Percentiles rank a stretch among this genome's conserved stretches.
These are phyloP conservation scores for Lithospermum erythrorhizon DNA, from an alignment of 257 asterid species.

Conservation along the genomic window DNA sequence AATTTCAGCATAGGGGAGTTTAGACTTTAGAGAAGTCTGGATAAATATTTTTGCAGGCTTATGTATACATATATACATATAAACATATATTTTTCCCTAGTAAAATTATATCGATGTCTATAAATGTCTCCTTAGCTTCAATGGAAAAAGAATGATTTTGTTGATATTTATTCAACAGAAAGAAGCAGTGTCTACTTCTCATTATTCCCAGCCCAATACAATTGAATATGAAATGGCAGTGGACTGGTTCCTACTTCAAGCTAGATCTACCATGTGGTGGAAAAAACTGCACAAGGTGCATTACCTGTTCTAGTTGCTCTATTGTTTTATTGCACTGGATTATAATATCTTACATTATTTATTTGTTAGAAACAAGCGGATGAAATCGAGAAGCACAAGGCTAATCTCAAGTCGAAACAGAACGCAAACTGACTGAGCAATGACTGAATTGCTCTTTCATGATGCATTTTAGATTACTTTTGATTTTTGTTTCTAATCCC, in stretches of 20 bases:
- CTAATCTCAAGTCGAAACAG: background rate
- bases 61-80: too few species aligned
- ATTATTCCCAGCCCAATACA: slow-evolving; percentile 78
- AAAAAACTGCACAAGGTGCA: slow-evolving; percentile 47
- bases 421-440: background rate
- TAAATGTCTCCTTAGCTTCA: too few species aligned
- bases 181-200: slow-evolving; percentile 77
- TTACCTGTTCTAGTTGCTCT: background rate
- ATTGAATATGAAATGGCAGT: slow-evolving; percentile 74
- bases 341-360: background rate
- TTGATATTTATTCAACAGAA: slow-evolving; percentile 30
- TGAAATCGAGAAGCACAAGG: background rate
- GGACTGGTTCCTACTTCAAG: slow-evolving; percentile 61
- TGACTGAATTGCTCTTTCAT: background rate
- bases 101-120: too few species aligned
- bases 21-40: too few species aligned
- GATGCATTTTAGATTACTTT: background rate
- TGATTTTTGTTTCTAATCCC: too few species aligned
- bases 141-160: background rate
- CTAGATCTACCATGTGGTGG: slow-evolving; percentile 56
- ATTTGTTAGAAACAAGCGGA: slow-evolving; percentile 1
- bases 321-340: background rate
- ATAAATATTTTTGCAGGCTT: too few species aligned
- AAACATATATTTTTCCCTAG: background rate
- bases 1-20: too few species aligned